These are phyloP conservation scores for Picochlorum costavermella DNA, from an alignment of 139 green algal genomes.

Conservation along the genomic window DNA sequence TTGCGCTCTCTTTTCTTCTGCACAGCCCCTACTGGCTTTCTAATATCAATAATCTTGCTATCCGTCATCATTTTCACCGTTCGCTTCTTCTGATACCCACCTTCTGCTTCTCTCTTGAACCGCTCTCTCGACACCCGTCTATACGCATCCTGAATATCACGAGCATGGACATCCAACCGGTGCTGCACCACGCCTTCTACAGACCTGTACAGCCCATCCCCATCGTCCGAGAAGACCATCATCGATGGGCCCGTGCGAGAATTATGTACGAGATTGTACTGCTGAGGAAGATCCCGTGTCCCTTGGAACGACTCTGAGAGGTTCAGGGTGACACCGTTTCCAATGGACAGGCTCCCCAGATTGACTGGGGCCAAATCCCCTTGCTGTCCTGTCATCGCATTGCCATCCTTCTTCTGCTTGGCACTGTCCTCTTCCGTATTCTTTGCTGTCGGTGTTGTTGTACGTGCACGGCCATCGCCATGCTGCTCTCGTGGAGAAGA, in stretches of 20 bases:
- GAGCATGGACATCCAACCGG: conserved; percentile 36
- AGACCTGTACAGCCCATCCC: conserved; percentile 9
- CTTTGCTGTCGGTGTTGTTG: background rate
- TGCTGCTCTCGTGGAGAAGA: too few relatives aligned
- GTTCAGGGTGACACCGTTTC: background rate
- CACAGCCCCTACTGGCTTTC: conserved; percentile 2
- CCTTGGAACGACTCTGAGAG: conserved; percentile 3
- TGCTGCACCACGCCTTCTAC: conserved; percentile 34
- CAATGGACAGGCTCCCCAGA: too few relatives aligned
- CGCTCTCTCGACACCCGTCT: conserved; percentile 22
- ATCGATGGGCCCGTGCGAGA: conserved; percentile 17
- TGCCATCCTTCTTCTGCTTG: background rate
- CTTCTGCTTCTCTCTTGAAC: conserved; percentile 6
- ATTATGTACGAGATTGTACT: conserved; percentile 14
- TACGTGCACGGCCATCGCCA: too few relatives aligned
- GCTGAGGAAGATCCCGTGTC: conserved; percentile 10
- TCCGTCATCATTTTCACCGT: conserved; percentile 21
- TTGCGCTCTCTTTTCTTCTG: background rate
- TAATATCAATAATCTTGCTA: conserved; percentile 15
- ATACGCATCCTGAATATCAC: conserved; percentile 25
- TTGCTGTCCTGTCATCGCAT: background rate
- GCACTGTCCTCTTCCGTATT: background rate
- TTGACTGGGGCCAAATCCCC: too few relatives aligned
- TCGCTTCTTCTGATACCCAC: background rate
- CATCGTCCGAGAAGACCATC: conserved; percentile 23